These are phyloP conservation scores for Lentinus brumalis DNA, from an alignment of 768 basidiomycete species.

Conservation along the genomic window DNA sequence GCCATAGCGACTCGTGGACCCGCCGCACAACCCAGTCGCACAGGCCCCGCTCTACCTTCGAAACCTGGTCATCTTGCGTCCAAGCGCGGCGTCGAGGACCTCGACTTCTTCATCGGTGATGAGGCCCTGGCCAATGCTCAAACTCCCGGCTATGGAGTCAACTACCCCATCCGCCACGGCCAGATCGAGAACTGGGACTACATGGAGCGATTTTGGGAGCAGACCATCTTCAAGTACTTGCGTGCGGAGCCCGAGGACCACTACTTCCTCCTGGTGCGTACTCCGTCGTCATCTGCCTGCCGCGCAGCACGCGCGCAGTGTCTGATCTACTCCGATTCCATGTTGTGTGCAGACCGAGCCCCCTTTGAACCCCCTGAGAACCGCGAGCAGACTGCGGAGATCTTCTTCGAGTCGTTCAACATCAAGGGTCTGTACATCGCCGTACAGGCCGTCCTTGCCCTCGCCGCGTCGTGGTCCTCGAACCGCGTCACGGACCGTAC, in stretches of 20 bases:
- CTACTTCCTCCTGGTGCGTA: slow-evolving; percentile 90
- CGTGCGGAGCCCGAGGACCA: slow-evolving; percentile 99
- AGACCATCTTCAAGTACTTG: slow-evolving; percentile 99
- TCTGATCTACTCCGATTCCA: slow-evolving; percentile 6
- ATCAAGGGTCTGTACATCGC: slow-evolving; percentile 98
- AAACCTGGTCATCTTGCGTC: slow-evolving; percentile 93
- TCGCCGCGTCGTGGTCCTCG: slow-evolving; percentile 96
- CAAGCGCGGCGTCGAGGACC: slow-evolving; percentile 97
- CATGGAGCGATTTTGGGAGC: slow-evolving; percentile 99
- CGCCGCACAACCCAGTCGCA: slow-evolving; percentile 55
- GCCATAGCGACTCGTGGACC: slow-evolving; percentile 91
- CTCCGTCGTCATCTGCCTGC: not conserved
- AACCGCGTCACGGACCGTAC: slow-evolving; percentile 88
- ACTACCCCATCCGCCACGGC: slow-evolving; percentile 96
- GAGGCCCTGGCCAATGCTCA: slow-evolving; percentile 96
- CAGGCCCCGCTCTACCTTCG: slow-evolving; percentile 76
- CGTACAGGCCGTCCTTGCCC: slow-evolving; percentile 96
- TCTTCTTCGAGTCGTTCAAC: slow-evolving; percentile 99
- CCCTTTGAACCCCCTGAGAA: slow-evolving; percentile 97
- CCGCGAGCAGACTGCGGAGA: slow-evolving; percentile 97
- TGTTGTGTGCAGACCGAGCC: slow-evolving; percentile 82
- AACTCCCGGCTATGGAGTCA: slow-evolving; percentile 90
- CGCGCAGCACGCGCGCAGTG: not conserved
- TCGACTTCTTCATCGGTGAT: slow-evolving; percentile 99
- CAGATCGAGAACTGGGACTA: slow-evolving; percentile 99